Conservation (phyloP, 345 rosid genomes). For the Draba incana region DNA sequence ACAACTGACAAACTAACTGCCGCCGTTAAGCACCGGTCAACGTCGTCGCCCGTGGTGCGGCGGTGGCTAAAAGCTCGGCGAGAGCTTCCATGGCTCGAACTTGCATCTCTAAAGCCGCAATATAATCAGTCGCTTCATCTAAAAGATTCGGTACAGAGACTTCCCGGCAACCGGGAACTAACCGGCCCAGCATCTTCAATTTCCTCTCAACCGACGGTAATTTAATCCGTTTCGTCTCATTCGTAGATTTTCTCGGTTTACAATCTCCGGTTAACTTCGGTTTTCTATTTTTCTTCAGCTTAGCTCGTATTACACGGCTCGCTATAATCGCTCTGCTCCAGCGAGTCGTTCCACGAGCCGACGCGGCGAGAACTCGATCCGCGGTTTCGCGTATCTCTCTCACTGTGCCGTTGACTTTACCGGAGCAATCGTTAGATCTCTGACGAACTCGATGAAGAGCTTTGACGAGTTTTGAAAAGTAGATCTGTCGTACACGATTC, state of each 20-base stretch:
- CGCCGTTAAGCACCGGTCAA: conserved; percentile 36
- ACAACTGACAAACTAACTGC: conserved; percentile 38
- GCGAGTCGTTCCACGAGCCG: conserved; percentile 62
- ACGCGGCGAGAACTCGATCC: conserved; percentile 60
- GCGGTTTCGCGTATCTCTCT: conserved; percentile 60
- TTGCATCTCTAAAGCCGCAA: conserved; percentile 96
- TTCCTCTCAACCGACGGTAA: conserved; percentile 61
- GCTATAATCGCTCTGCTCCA: conserved; percentile 82
- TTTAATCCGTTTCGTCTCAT: conserved; percentile 33
- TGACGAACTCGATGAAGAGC: conserved; percentile 62
- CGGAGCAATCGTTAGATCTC: conserved; percentile 35
- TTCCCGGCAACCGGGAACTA: conserved; percentile 92
- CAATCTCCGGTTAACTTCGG: conserved; percentile 42
- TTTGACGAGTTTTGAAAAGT: conserved; percentile 62
- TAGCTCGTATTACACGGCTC: conserved; percentile 39
- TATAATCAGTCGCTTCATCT: conserved; percentile 82
- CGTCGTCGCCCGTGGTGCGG: conserved; percentile 33
- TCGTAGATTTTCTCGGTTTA: conserved; percentile 42
- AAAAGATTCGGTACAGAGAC: conserved; percentile 56
- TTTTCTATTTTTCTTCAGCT: conserved; percentile 52
- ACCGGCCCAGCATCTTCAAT: conserved; percentile 55
- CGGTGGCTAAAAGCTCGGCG: conserved; percentile 42
- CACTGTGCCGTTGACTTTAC: conserved; percentile 35
- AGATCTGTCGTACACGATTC: conserved; percentile 61
- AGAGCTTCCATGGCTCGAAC: conserved; percentile 78